These are phyloP conservation scores for Fusarium pseudonygamai DNA, from an alignment of 2,329 filamentous ascomycete species.

Conservation along the genomic window DNA sequence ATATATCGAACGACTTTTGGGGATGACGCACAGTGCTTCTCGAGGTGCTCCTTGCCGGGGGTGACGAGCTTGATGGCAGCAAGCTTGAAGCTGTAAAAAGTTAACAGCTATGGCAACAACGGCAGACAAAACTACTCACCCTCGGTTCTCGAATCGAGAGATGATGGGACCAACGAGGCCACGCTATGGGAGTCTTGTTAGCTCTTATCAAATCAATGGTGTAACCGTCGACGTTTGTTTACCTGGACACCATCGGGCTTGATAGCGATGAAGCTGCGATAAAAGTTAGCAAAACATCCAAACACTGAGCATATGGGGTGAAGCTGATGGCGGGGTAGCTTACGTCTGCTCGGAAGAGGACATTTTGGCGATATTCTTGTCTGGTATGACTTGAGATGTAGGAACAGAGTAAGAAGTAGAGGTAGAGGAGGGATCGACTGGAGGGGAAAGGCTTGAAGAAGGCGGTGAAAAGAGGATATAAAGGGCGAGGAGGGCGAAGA, in stretches of 20 bases:
- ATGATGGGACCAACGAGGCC: conserved; percentile 98
- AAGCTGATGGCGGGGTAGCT: conserved; percentile 54
- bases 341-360: conserved; percentile 87
- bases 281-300: conserved; percentile 38
- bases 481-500: conserved; percentile 50
- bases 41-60: conserved; percentile 92
- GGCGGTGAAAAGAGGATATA: conserved; percentile 50
- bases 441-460: conserved; percentile 43
- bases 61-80: conserved; percentile 95
- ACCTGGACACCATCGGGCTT: conserved; percentile 99
- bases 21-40: conserved; percentile 81
- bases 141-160: conserved; percentile 96
- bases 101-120: conserved; percentile 25
- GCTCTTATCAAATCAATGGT: background rate
- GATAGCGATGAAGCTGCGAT: conserved; percentile 95
- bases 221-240: conserved; percentile 47
- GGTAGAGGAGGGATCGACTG: conserved; percentile 43
- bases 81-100: conserved; percentile 84
- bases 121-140: conserved; percentile 60
- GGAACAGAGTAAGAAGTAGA: conserved; percentile 40
- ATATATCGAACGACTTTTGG: conserved; percentile 5
- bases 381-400: conserved; percentile 42
- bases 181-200: conserved; percentile 68
- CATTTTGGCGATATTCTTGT: conserved; percentile 62
- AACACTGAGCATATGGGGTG: conserved; percentile 31